Evolutionary conservation across 805 yeast species (phyloP).

Genomic region (Saccharomycopsis capsularis): DNA sequence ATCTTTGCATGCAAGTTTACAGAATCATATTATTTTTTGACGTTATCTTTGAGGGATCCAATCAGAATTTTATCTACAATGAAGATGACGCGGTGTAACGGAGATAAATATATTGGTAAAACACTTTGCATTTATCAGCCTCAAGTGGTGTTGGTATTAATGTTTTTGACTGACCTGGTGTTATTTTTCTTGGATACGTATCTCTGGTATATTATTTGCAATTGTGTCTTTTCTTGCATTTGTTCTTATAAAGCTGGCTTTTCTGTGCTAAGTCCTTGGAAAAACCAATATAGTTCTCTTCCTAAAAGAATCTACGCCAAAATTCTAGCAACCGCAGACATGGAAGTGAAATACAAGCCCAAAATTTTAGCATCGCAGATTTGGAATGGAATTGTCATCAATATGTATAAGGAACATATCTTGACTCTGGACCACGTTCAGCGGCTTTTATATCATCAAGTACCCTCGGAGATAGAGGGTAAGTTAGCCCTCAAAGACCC

Average conservation of each 20-base stretch:
- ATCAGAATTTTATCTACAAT: constrained; percentile 79
- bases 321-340: constrained; percentile 75
- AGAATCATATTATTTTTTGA: constrained; percentile 91
- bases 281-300: constrained; percentile 92
- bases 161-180: constrained; percentile 86
- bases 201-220: constrained; percentile 96
- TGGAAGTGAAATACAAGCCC: constrained; percentile 41
- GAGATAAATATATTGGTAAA: constrained; percentile 84
- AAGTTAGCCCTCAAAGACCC: constrained; percentile 98
- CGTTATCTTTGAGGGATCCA: constrained; percentile 87
- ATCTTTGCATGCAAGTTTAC: constrained; percentile 83
- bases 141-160: constrained; percentile 79
- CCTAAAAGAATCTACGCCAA: constrained; percentile 98
- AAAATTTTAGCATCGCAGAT: constrained; percentile 57
- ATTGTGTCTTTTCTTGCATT: constrained; percentile 93
- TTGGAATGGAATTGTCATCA: constrained; percentile 77
- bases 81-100: constrained; percentile 81
- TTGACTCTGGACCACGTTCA: constrained; percentile 67
- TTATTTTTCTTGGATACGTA: constrained; percentile 98
- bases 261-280: constrained; percentile 98
- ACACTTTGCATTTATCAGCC: constrained; percentile 79
- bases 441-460: constrained; percentile 51
- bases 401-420: constrained; percentile 77
- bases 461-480: constrained; percentile 54
- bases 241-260: constrained; percentile 98